These are phyloP conservation scores for Aureobasidium sp. DNA, from an alignment of 2,329 filamentous ascomycete genomes.

Conservation along the genomic window DNA sequence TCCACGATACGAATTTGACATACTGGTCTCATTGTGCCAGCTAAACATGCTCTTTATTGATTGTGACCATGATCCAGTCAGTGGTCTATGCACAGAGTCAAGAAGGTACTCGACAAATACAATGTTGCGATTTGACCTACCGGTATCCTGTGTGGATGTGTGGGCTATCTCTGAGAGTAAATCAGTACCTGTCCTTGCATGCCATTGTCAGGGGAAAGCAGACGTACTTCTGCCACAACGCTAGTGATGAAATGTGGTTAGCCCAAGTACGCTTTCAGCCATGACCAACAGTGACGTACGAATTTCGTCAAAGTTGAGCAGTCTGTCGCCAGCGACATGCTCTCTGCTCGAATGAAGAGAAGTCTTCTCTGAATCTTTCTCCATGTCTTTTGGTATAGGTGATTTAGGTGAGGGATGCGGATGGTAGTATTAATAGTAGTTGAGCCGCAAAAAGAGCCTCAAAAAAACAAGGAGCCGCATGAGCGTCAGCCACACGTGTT, in stretches of 20 bases:
- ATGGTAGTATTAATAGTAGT: slow-evolving; percentile 4
- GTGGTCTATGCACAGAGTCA: not conserved
- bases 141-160: slow-evolving; percentile 15
- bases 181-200: not conserved
- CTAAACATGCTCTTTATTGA: slow-evolving; percentile 9
- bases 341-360: not conserved
- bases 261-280: not conserved
- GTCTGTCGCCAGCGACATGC: not conserved
- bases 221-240: slow-evolving; percentile 15
- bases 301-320: slow-evolving; percentile 17
- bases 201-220: not conserved
- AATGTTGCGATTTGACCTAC: not conserved
- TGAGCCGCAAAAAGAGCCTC: slow-evolving; percentile 3
- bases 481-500: not conserved
- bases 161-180: slow-evolving; percentile 7
- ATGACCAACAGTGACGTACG: slow-evolving; percentile 11
- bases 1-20: not conserved
- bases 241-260: not conserved
- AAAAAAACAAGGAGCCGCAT: not conserved
- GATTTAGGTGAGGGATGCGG: not conserved
- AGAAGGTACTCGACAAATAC: too few relatives aligned
- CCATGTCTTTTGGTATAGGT: not conserved
- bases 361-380: not conserved
- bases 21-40: slow-evolving; percentile 18
- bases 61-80: slow-evolving; percentile 3